Conservation (phyloP, 345 rosid species). For the Arabidopsis arenosa region DNA sequence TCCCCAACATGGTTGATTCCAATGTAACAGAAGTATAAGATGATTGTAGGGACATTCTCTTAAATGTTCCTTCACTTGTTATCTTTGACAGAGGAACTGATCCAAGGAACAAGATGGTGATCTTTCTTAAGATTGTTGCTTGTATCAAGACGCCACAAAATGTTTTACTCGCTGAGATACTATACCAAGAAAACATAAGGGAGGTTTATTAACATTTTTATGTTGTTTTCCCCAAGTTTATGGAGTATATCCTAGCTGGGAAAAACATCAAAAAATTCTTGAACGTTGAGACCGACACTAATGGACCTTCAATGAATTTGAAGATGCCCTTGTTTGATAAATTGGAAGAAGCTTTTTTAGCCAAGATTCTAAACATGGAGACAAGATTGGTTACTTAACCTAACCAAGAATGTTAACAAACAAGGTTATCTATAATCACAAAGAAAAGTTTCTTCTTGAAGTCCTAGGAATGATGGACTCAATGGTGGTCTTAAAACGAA, state of each 20-base stretch:
- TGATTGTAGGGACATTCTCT: slow-evolving; percentile 60
- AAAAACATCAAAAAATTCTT: not conserved
- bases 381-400: slow-evolving; percentile 55
- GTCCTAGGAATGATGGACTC: slow-evolving; percentile 71
- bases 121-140: slow-evolving; percentile 50
- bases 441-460: slow-evolving; percentile 66
- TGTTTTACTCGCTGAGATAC: slow-evolving; percentile 67
- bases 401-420: slow-evolving; percentile 71
- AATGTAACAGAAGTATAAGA: slow-evolving; percentile 35
- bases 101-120: slow-evolving; percentile 61
- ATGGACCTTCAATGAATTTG: slow-evolving; percentile 41
- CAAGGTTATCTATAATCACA: slow-evolving; percentile 65
- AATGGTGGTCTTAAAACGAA: slow-evolving; percentile 60
- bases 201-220: slow-evolving; percentile 69
- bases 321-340: slow-evolving; percentile 51
- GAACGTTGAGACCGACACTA: not conserved
- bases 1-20: slow-evolving; percentile 57
- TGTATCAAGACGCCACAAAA: slow-evolving; percentile 63
- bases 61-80: slow-evolving; percentile 53
- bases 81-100: slow-evolving; percentile 68
- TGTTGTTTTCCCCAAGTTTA: slow-evolving; percentile 50
- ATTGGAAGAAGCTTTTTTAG: slow-evolving; percentile 59
- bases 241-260: too few species aligned
- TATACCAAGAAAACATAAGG: slow-evolving; percentile 70
- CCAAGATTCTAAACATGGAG: slow-evolving; percentile 50